Evolutionary conservation across 2,329 filamentous ascomycete species (phyloP).

Genomic region (Aspergillus spinulosporus): DNA sequence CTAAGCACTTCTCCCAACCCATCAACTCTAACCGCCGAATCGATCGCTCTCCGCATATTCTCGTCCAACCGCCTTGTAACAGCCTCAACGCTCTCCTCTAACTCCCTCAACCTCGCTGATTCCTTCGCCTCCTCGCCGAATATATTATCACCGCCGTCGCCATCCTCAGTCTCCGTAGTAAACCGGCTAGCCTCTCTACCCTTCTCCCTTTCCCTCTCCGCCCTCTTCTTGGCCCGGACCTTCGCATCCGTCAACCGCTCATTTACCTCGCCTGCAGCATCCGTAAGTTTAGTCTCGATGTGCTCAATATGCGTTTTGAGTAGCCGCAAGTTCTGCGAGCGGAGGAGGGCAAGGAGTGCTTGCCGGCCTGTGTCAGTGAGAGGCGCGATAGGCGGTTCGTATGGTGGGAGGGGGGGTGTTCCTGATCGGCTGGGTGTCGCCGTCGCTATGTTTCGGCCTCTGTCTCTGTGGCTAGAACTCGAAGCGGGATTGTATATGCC

Average conservation of each 20-base stretch:
- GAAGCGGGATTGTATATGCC: not conserved
- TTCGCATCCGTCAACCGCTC: conserved; percentile 51
- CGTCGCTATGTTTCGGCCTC: not conserved
- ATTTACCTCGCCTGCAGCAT: conserved; percentile 56
- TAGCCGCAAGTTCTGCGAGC: conserved; percentile 42
- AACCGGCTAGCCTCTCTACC: not conserved
- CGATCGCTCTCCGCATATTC: conserved; percentile 59
- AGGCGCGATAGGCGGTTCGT: conserved; percentile 55
- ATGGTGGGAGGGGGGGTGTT: conserved; percentile 45
- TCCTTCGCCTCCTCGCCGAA: conserved; percentile 36
- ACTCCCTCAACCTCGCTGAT: conserved; percentile 43
- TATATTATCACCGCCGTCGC: conserved; percentile 17
- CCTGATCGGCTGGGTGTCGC: conserved; percentile 1
- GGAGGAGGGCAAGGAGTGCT: conserved; percentile 48
- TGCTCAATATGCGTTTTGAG: conserved; percentile 52
- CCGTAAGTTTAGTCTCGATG: conserved; percentile 50
- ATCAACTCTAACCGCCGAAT: conserved; percentile 53
- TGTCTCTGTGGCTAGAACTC: not conserved
- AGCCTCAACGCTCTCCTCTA: conserved; percentile 49
- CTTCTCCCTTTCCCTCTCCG: conserved; percentile 31
- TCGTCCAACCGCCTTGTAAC: conserved; percentile 59
- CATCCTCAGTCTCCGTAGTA: conserved; percentile 23
- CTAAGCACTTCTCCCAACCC: conserved; percentile 47
- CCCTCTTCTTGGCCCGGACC: conserved; percentile 38
- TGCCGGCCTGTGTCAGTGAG: conserved; percentile 51